Base-by-base conservation (phyloP, 164 flowering plant genomes). In the Vitis labrusca region DNA sequence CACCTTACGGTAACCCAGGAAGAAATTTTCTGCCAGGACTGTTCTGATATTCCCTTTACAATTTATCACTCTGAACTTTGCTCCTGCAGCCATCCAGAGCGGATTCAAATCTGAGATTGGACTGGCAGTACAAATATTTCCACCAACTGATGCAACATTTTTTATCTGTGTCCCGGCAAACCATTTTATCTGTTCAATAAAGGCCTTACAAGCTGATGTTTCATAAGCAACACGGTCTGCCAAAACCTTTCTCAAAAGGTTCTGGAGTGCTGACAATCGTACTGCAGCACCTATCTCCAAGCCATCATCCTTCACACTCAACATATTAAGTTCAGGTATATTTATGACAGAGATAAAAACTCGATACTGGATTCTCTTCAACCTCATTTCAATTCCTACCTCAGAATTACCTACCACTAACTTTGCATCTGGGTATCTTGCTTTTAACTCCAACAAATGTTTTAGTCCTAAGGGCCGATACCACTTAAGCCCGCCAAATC, bases 81-180 rank as follows among this genome's bases (percentile, higher is more conserved):
- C 97, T 70, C 97, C 77, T 10, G 95, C 76, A 72, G 97, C 95
- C 91, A 96, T 93, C 98, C 98, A 96, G 23, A 96, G 86, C 61
- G 99, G 99, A 73, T 96, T 96, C 84, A 96, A 81, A 72, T 96
- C 99, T 58, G 99, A 96, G 76, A 96, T 96, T 50, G 99, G 99
- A 81, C 99, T 96, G 1, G 97, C 99, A 14, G 97, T 96, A 74
- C 99, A 96, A 23, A 96, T 86, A 76, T 96, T 96, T n/a, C 99
- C 99, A 67, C 99, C 98, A 74, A 93, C 83, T 19, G 95, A 93
- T 32, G 95, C 98, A 67, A 88, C 97, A 79, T 96, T 93, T 68
- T 77, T 91, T 72, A 96, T 96, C 75, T 96, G 99, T 30, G 84
- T 89, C 69, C 99, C 98, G 68, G 97, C 99, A 89, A 96, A 96